These are phyloP conservation scores for Dictyostelium purpureum DNA, from an alignment of 78 protist genomes.

Conservation along the genomic window DNA sequence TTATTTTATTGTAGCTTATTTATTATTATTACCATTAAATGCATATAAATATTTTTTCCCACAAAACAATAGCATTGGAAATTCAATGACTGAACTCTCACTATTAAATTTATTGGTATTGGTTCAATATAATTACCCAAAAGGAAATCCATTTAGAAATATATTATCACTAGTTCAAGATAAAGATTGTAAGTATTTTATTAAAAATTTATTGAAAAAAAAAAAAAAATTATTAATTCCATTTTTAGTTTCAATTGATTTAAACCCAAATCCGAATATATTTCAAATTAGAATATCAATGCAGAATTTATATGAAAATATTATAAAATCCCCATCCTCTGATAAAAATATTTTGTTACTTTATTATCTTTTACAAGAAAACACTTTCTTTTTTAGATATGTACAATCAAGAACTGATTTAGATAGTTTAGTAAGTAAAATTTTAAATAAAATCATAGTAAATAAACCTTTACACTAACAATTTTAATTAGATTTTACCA, in stretches of 20 bases:
- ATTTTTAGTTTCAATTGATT: background rate
- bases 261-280: background rate
- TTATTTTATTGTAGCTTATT: constrained; percentile 2
- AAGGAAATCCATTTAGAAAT: constrained; percentile 62
- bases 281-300: constrained; percentile 41
- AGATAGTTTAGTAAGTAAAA: constrained; percentile 35
- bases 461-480: background rate
- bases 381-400: constrained; percentile 59
- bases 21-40: constrained; percentile 60
- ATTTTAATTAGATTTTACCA: constrained; percentile 45
- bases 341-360: constrained; percentile 71
- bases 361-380: constrained; percentile 82
- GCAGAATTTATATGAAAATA: constrained; percentile 44
- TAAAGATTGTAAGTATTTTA: constrained; percentile 29
- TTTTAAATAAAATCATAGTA: background rate
- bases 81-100: constrained; percentile 42
- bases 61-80: background rate
- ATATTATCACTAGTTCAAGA: constrained; percentile 32
- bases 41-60: constrained; percentile 76
- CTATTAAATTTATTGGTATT: constrained; percentile 18
- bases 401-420: constrained; percentile 82
- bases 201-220: background rate
- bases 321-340: constrained; percentile 55
- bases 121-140: constrained; percentile 55
- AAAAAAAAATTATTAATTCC: background rate